These are phyloP conservation scores for Alternaria solani DNA, from an alignment of 2,329 filamentous ascomycete species.

Conservation along the genomic window DNA sequence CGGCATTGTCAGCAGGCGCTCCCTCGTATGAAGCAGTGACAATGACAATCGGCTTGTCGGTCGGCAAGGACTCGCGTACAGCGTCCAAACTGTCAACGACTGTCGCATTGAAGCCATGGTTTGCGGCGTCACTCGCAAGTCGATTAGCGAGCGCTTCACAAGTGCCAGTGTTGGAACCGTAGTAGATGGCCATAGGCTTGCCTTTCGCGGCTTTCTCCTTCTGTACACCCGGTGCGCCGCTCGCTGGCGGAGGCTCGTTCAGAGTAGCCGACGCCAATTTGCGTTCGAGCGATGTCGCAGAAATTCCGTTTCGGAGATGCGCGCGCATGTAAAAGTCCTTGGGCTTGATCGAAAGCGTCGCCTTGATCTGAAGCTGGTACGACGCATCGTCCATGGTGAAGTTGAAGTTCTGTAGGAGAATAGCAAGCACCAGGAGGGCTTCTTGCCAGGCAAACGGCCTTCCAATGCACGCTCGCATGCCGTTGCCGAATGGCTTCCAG, in stretches of 20 bases:
- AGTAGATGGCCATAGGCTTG: conserved; percentile 48
- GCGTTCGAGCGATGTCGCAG: conserved; percentile 44
- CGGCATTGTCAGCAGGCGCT: conserved; percentile 54
- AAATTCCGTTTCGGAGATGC: conserved; percentile 41
- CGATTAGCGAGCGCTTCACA: conserved; percentile 53
- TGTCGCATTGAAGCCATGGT: conserved; percentile 49
- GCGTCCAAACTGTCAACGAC: conserved; percentile 48
- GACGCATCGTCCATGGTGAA: conserved; percentile 54
- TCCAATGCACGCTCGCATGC: conserved; percentile 62
- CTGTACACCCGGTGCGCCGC: conserved; percentile 12
- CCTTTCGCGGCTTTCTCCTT: conserved; percentile 30
- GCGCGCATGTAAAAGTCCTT: conserved; percentile 52
- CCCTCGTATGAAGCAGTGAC: conserved; percentile 55
- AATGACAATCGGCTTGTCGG: conserved; percentile 50
- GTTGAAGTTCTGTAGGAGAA: conserved; percentile 58
- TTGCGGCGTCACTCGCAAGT: conserved; percentile 46
- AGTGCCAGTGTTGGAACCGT: conserved; percentile 54
- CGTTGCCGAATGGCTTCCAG: conserved; percentile 65
- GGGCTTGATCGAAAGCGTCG: conserved; percentile 58
- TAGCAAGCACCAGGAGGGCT: conserved; percentile 54
- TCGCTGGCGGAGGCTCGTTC: conserved; percentile 21
- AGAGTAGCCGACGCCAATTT: conserved; percentile 34
- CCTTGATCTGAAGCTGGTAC: conserved; percentile 55
- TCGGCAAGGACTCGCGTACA: conserved; percentile 44
- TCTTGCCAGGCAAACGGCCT: conserved; percentile 65